A percentile compares a stretch with the other conserved stretches of the same genome.
These are phyloP conservation scores for Cercospora nicotianae DNA, from an alignment of 2,329 filamentous ascomycete genomes.

Conservation along the genomic window DNA sequence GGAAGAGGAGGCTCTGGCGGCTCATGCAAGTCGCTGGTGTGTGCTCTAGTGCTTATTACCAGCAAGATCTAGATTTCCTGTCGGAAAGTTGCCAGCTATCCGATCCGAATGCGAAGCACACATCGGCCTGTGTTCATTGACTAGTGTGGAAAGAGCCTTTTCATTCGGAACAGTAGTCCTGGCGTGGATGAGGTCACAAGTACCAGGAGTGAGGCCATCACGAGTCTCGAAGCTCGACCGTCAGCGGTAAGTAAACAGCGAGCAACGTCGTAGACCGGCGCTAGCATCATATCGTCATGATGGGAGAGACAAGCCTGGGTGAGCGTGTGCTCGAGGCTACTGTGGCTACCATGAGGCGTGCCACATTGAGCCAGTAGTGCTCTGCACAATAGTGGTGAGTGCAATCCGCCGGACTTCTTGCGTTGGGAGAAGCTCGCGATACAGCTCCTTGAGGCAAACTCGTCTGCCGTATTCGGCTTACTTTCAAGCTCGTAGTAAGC, in stretches of 20 bases:
- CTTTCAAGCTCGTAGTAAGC: background rate
- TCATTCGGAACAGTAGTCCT: background rate
- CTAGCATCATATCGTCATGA: background rate
- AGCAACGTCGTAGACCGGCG: background rate
- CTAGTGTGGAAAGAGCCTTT: background rate
- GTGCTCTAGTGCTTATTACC: background rate
- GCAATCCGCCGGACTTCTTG: background rate
- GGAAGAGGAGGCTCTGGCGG: background rate
- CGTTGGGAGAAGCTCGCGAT: background rate
- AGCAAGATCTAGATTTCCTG: background rate
- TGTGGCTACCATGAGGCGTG: background rate
- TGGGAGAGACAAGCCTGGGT: background rate
- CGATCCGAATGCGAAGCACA: background rate
- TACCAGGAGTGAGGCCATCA: background rate
- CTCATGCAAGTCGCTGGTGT: background rate
- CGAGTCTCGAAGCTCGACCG: background rate
- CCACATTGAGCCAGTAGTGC: background rate
- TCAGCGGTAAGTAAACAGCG: background rate
- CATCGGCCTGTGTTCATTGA: background rate
- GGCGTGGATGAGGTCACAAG: background rate
- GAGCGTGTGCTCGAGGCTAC: background rate
- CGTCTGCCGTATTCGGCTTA: background rate
- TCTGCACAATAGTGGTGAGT: background rate
- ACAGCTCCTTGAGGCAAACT: background rate
- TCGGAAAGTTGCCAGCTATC: background rate